Evolutionary conservation across 2,329 filamentous ascomycete genomes (phyloP).

Genomic region (Neonectria faginata): DNA sequence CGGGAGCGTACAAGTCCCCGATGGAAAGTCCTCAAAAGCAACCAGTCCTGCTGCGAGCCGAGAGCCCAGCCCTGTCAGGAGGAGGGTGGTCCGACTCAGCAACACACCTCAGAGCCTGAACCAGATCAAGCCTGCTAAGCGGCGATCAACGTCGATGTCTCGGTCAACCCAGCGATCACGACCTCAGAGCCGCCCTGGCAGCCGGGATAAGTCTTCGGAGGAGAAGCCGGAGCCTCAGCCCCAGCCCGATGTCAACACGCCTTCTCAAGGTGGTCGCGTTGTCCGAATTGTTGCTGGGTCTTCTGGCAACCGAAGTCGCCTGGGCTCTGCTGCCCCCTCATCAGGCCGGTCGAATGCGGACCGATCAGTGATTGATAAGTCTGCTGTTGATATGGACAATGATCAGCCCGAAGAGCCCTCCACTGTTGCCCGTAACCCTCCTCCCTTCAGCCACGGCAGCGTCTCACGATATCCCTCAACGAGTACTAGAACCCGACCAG

Average conservation of each 20-base stretch:
- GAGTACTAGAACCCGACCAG: conserved; percentile 62
- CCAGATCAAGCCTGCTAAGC: conserved; percentile 56
- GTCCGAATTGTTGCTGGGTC: conserved; percentile 68
- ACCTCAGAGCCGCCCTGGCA: conserved; percentile 54
- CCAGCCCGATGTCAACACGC: conserved; percentile 63
- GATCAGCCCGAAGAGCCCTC: conserved; percentile 60
- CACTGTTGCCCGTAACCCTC: conserved; percentile 61
- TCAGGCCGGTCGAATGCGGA: conserved; percentile 52
- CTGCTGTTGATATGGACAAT: conserved; percentile 56
- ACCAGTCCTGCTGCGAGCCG: conserved; percentile 60
- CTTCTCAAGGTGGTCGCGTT: conserved; percentile 62
- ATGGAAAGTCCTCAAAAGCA: conserved; percentile 53
- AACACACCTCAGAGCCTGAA: conserved; percentile 60
- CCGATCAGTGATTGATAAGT: conserved; percentile 50
- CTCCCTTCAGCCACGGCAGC: conserved; percentile 62
- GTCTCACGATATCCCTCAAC: conserved; percentile 65
- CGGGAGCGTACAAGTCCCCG: conserved; percentile 58
- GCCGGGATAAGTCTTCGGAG: conserved; percentile 56
- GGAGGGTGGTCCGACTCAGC: conserved; percentile 69
- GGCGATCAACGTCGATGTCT: conserved; percentile 65
- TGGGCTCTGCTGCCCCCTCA: conserved; percentile 52
- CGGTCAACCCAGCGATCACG: conserved; percentile 48
- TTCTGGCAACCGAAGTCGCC: conserved; percentile 57
- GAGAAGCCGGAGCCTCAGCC: conserved; percentile 51
- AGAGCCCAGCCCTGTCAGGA: conserved; percentile 66